phyloP scores from a whole-genome alignment of 495 filamentous ascomycete genomes.

The Bacidia rubella region DNA sequence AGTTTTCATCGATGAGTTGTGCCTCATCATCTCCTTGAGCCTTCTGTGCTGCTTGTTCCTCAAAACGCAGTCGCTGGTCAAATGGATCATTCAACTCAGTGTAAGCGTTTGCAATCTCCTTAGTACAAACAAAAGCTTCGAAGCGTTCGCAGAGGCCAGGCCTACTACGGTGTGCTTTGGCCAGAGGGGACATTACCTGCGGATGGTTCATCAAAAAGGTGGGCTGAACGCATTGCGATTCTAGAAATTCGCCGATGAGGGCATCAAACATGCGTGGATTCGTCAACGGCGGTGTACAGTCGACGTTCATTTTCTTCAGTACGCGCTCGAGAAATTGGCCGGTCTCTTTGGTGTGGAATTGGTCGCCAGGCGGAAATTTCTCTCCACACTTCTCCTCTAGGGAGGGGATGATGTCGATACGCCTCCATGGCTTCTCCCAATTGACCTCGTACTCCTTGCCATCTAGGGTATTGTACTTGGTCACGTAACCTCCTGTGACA shows the following conservation, averaged over 20 bases:
- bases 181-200: conserved; percentile 94
- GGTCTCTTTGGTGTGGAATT: conserved; percentile 81
- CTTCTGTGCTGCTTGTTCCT: conserved; percentile 94
- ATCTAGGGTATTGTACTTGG: conserved; percentile 64
- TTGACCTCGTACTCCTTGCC: conserved; percentile 82
- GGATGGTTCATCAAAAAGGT: conserved; percentile 93
- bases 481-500: conserved; percentile 72
- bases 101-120: conserved; percentile 93
- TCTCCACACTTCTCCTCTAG: conserved; percentile 81
- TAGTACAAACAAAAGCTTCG: conserved; percentile 95
- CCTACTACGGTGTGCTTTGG: conserved; percentile 78
- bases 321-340: conserved; percentile 73
- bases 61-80: conserved; percentile 84
- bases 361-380: conserved; percentile 78
- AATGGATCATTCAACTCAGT: conserved; percentile 97
- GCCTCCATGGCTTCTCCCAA: conserved; percentile 89
- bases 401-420: conserved; percentile 92
- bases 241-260: conserved; percentile 90
- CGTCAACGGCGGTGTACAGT: conserved; percentile 79
- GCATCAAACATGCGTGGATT: conserved; percentile 98
- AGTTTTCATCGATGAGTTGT: conserved; percentile 88
- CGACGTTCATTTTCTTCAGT: conserved; percentile 77
- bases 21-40: conserved; percentile 94
- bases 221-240: conserved; percentile 84
- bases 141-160: conserved; percentile 90